Conservation (phyloP, 352 stramenopile species). For the Globisporangium apiculatum region DNA sequence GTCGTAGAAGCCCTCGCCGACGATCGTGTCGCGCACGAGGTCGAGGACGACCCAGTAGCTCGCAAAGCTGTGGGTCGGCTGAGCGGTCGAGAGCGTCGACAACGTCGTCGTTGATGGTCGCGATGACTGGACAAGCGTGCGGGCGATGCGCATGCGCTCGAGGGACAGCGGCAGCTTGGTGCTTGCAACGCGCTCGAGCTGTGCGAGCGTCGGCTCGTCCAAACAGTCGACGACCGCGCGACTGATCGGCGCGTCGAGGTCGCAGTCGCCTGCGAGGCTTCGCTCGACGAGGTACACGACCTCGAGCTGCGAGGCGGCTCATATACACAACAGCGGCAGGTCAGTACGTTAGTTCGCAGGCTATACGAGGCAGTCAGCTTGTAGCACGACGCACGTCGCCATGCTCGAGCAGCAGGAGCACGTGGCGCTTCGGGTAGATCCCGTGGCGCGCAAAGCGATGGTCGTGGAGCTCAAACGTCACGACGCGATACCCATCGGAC, state of each 20-base stretch:
- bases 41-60: constrained; percentile 35
- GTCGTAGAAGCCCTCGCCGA: constrained; percentile 14
- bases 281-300: constrained; percentile 28
- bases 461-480: constrained; percentile 25
- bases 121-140: too few species aligned
- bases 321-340: neutral
- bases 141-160: neutral
- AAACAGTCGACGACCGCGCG: constrained; percentile 2
- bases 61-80: too few species aligned
- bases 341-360: too few species aligned
- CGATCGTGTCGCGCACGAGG: constrained; percentile 27
- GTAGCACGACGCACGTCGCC: constrained; percentile 16
- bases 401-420: constrained; percentile 22
- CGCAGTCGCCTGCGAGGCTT: constrained; percentile 11
- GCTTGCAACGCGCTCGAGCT: neutral
- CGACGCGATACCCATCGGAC: constrained; percentile 2
- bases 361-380: neutral
- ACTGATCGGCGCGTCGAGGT: neutral
- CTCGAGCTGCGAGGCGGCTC: constrained; percentile 21
- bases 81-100: too few species aligned
- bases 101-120: too few species aligned
- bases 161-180: constrained; percentile 1
- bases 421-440: constrained; percentile 28
- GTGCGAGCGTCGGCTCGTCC: neutral
- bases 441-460: constrained; percentile 26